phyloP scores from a whole-genome alignment of 1,284 basidiomycete genomes.

The Microstroma glucosiphilum region DNA sequence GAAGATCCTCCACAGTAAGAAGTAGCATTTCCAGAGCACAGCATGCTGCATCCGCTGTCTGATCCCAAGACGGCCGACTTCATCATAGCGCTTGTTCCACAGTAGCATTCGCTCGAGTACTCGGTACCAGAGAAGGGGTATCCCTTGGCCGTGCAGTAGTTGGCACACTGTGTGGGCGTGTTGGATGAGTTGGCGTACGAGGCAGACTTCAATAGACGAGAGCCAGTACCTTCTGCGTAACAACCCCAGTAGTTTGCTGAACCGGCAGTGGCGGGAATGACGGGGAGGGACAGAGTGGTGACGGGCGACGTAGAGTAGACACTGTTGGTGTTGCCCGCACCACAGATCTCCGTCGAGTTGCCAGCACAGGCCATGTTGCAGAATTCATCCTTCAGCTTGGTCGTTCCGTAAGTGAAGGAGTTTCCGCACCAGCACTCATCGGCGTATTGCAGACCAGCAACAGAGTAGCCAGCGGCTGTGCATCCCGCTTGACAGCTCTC shows the following conservation, averaged over 20 bases:
- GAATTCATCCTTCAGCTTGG: conserved; percentile 9
- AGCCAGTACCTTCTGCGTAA: conserved; percentile 9
- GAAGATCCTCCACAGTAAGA: conserved; percentile 48
- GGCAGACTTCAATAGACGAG: conserved; percentile 4
- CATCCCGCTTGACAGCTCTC: conserved; percentile 12
- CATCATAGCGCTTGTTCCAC: conserved; percentile 19
- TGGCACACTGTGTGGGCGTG: conserved; percentile 47
- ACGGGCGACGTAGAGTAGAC: conserved; percentile 27
- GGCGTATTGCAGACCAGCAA: conserved; percentile 15
- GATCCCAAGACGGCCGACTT: not conserved
- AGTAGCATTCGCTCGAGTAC: conserved; percentile 50
- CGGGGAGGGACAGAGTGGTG: conserved; percentile 4
- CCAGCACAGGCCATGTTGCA: conserved; percentile 48
- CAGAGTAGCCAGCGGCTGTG: conserved; percentile 9
- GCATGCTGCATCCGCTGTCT: conserved; percentile 34
- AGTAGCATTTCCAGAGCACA: conserved; percentile 41
- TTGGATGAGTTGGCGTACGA: conserved; percentile 3
- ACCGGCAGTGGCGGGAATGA: conserved; percentile 9
- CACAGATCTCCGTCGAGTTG: conserved; percentile 44
- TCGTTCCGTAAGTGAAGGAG: conserved; percentile 5
- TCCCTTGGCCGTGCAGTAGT: conserved; percentile 39
- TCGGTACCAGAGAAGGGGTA: conserved; percentile 51
- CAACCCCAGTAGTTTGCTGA: conserved; percentile 13
- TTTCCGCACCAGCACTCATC: conserved; percentile 50
- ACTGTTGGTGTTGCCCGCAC: conserved; percentile 41